A percentile compares a stretch with the other conserved stretches of the same genome.
Conservation (phyloP, 768 basidiomycete species). For the Boletus tomentosulus region DNA sequence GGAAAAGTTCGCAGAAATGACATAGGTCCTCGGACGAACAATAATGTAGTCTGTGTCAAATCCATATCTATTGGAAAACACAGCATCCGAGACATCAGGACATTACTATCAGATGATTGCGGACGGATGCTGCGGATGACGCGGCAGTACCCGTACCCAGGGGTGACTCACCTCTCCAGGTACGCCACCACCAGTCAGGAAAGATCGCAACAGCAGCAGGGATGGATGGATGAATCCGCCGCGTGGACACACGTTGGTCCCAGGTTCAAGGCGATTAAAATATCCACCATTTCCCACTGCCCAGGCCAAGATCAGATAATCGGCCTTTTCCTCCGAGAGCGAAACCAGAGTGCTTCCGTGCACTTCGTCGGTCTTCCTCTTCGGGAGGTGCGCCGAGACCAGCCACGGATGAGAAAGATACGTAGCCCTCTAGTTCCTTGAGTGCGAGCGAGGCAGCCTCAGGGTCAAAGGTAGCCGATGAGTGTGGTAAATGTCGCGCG, state of each 20-base stretch:
- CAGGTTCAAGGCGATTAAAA: slow-evolving; percentile 16
- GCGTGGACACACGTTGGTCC: slow-evolving; percentile 1
- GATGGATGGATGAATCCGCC: background rate
- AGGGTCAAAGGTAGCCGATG: slow-evolving; percentile 53
- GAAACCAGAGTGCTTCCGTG: slow-evolving; percentile 18
- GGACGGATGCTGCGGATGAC: slow-evolving; percentile 3
- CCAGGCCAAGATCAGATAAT: slow-evolving; percentile 23
- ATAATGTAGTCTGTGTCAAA: slow-evolving; percentile 18
- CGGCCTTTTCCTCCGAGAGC: slow-evolving; percentile 17
- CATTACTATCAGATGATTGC: slow-evolving; percentile 4
- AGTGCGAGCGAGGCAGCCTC: slow-evolving; percentile 57
- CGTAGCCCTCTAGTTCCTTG: slow-evolving; percentile 55
- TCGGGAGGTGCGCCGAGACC: slow-evolving; percentile 61
- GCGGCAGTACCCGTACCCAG: slow-evolving; percentile 2
- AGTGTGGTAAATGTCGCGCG: slow-evolving; percentile 9
- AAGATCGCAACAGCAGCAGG: slow-evolving; percentile 6
- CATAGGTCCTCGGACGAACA: no score
- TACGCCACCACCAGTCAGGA: slow-evolving; percentile 1
- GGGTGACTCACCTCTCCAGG: slow-evolving; percentile 23
- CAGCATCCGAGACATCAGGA: slow-evolving; percentile 9
- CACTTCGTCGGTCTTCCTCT: slow-evolving; percentile 33
- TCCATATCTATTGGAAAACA: slow-evolving; percentile 19
- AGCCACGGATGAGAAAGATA: slow-evolving; percentile 64
- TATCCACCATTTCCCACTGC: slow-evolving; percentile 32
- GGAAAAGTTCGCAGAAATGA: slow-evolving; percentile 6